phyloP scores from a whole-genome alignment of 257 asterid species.

The Cinchona pubescens region DNA sequence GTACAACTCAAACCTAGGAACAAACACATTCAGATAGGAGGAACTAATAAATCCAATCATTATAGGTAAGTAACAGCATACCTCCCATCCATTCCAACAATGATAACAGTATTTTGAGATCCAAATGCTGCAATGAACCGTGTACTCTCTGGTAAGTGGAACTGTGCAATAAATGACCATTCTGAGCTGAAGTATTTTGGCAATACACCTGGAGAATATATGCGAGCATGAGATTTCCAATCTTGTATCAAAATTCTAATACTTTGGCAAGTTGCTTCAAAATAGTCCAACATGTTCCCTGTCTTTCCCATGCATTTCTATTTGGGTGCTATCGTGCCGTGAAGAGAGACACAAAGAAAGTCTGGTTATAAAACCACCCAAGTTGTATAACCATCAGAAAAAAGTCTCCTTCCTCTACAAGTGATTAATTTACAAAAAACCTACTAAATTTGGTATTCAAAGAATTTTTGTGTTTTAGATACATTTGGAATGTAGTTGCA shows the following conservation, averaged over 20 bases:
- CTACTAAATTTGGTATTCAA: not conserved
- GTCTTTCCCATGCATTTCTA: not conserved
- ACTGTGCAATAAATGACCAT: slow-evolving; percentile 97
- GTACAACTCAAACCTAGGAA: not conserved
- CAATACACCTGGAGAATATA: slow-evolving; percentile 58
- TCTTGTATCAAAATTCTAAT: not conserved
- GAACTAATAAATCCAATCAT: not conserved
- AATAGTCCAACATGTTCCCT: not conserved
- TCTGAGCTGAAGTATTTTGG: slow-evolving; percentile 96
- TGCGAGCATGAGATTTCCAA: slow-evolving; percentile 17
- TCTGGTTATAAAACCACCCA: not conserved
- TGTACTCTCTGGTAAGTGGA: slow-evolving; percentile 69
- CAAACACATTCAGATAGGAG: not conserved
- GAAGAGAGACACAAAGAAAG: not conserved
- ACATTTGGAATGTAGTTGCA: not conserved
- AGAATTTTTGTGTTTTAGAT: not conserved
- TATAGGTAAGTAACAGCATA: slow-evolving; percentile 21
- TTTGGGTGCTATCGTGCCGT: not conserved
- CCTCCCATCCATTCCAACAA: slow-evolving; percentile 88
- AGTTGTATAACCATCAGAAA: not conserved
- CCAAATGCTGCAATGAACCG: slow-evolving; percentile 72
- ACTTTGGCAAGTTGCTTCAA: not conserved
- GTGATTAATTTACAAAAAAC: not conserved
- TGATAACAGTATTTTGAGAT: slow-evolving; percentile 62
- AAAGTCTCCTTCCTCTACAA: not conserved